Conservation (phyloP, 768 basidiomycete species). For the Leccinum ochraceum region DNA sequence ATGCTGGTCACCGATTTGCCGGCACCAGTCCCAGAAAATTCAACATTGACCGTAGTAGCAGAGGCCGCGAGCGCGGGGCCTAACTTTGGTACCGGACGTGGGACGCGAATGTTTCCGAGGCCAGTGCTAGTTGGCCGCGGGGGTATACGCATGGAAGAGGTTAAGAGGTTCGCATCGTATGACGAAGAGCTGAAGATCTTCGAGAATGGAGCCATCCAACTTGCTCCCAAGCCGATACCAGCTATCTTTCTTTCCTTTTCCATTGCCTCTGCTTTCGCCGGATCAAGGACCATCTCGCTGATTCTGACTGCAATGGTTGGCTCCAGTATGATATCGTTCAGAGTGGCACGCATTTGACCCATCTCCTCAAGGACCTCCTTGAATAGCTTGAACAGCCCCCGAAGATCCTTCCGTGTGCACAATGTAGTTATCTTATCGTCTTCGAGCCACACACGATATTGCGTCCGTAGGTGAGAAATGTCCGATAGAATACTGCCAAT, state of each 20-base stretch:
- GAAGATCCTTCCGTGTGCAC: conserved; percentile 79
- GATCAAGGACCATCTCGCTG: conserved; percentile 68
- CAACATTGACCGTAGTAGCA: conserved; percentile 92
- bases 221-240: conserved; percentile 39
- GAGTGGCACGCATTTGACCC: conserved; percentile 72
- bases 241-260: conserved; percentile 33
- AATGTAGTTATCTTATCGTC: conserved; percentile 64
- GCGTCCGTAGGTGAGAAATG: conserved; percentile 61
- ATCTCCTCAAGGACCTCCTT: conserved; percentile 84
- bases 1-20: conserved; percentile 55
- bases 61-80: conserved; percentile 85
- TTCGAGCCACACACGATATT: conserved; percentile 74
- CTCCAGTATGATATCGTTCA: conserved; percentile 91
- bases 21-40: conserved; percentile 78
- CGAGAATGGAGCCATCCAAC: conserved; percentile 87
- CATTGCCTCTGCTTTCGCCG: conserved; percentile 48
- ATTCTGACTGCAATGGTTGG: conserved; percentile 73
- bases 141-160: conserved; percentile 26
- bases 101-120: conserved; percentile 23
- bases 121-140: conserved; percentile 29
- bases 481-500: conserved; percentile 76
- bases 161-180: conserved; percentile 16
- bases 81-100: conserved; percentile 74
- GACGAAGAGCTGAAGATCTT: conserved; percentile 65
- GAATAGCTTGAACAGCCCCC: conserved; percentile 78